Base-by-base conservation (phyloP, 202 grass and related monocot genomes). In the Cymbopogon flexuosus region DNA sequence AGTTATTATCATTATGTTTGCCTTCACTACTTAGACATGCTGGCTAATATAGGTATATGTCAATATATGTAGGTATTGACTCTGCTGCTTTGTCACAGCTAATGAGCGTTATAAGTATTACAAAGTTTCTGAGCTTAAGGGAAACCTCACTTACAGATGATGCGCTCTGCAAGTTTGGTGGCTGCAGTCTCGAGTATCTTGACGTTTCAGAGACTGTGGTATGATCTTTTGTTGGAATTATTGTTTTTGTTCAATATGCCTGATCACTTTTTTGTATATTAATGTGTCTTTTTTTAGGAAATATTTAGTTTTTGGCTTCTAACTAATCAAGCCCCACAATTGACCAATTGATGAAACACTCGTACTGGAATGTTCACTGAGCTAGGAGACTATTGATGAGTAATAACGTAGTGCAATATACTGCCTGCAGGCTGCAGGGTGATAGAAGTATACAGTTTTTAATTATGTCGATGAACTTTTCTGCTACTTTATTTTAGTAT, bases 191-290 rank as follows among this genome's bases (percentile, higher is more conserved):
- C 8, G 84, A 89, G 84, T 87, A 68, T 75, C 86, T 97, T 89
- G 86, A 97, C 84, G 70, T 97, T 79, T 97, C 90, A 3, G 93
- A 97, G 81, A 97, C 93, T 21, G 11, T 61, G 88, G 93, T 97
- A 87, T 21, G 61, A n/a, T 80, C 74, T 39, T 81, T 29, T 72
- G 65, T 30, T 52, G 60, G 7, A 54, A 58, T 46, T 35, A 36
- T 76, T 8, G n/a, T 81, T 70, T 70, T 73, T 81, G 12, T 62
- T 75, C 13, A 64, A 49, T 66, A 4, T 5, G 22, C 8, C 10
- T 69, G 43, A 23, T 22, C 63, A 88, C 52, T 30, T 65, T 79
- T 37, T 37, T 37, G 36, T 72, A 64, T 62, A 3, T 22, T 23
- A 76, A 43, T 33, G 43, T 51, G 8, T 33, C 30, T 11, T 47